Conservation (phyloP, 768 basidiomycete species). For the Tulasnella sp. region DNA sequence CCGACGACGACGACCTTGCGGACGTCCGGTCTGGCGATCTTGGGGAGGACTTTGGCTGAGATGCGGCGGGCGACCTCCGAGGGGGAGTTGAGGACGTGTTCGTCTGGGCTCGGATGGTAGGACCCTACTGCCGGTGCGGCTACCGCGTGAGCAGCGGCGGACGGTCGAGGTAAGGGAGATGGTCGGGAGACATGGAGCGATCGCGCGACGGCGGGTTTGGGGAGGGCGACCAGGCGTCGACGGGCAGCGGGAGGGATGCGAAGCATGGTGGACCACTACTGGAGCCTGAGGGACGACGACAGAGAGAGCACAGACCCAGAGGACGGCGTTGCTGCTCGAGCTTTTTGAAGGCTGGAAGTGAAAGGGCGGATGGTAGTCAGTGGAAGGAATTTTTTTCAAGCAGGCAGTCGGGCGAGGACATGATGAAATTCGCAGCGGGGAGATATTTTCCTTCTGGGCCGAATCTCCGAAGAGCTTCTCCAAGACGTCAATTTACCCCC, state of each 20-base stretch:
- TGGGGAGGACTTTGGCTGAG: conserved; percentile 90
- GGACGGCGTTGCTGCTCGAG: not conserved
- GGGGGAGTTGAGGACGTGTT: conserved; percentile 68
- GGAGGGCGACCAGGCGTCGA: conserved; percentile 15
- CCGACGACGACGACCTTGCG: conserved; percentile 95
- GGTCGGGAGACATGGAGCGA: conserved; percentile 47
- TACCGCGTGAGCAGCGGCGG: conserved; percentile 57
- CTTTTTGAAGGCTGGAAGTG: no score
- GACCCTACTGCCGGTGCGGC: conserved; percentile 46
- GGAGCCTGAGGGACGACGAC: not conserved
- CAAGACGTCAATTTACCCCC: conserved; percentile 1
- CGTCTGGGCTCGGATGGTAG: conserved; percentile 30
- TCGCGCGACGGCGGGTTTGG: conserved; percentile 1
- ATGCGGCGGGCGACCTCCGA: conserved; percentile 91
- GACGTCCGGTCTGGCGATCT: conserved; percentile 85
- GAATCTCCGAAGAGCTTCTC: conserved; percentile 15
- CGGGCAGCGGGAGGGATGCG: not conserved
- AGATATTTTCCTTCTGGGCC: conserved; percentile 7
- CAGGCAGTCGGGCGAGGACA: not conserved
- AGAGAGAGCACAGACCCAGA: not conserved
- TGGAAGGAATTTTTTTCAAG: conserved; percentile 8
- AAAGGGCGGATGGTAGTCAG: not conserved
- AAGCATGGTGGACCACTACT: not conserved
- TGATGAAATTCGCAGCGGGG: not conserved
- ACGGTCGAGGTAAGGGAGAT: conserved; percentile 45